Conservation (phyloP, 495 filamentous ascomycete species). For the Penicillium maclennaniae region DNA sequence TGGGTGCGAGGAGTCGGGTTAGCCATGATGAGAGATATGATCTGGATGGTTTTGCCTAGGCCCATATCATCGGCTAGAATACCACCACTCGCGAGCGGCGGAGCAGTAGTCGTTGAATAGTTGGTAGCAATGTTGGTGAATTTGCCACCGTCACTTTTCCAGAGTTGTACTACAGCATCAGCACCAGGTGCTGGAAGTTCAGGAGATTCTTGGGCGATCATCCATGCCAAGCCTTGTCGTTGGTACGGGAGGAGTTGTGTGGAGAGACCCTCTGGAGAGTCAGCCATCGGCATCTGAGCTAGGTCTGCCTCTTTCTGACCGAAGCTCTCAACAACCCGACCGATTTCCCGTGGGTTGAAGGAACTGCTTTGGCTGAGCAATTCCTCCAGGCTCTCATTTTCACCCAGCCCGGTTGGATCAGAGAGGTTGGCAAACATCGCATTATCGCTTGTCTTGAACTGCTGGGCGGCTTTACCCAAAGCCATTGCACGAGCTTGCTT, state of each 20-base stretch:
- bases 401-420: constrained; percentile 18
- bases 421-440: constrained; percentile 32
- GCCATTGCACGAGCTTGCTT: constrained; percentile 42
- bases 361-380: constrained; percentile 63
- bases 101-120: constrained; percentile 53
- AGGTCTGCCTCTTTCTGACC: constrained; percentile 65
- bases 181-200: constrained; percentile 57
- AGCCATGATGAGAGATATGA: constrained; percentile 75
- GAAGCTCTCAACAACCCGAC: constrained; percentile 65
- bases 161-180: constrained; percentile 70
- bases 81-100: constrained; percentile 70
- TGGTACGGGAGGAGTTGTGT: constrained; percentile 78
- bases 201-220: constrained; percentile 72
- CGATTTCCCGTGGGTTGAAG: constrained; percentile 66
- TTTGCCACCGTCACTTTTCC: constrained; percentile 55
- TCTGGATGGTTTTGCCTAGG: constrained; percentile 85
- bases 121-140: constrained; percentile 78
- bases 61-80: constrained; percentile 95
- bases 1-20: constrained; percentile 43
- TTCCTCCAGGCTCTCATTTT: constrained; percentile 51
- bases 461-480: constrained; percentile 33
- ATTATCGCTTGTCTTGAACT: constrained; percentile 27
- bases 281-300: constrained; percentile 67
- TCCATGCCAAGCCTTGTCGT: constrained; percentile 78
- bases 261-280: constrained; percentile 58